A percentile compares a stretch with the other conserved stretches of the same genome.
These are phyloP conservation scores for Amaranthus hypochondriacus DNA, from an alignment of 148 eudicot species.

Conservation along the genomic window DNA sequence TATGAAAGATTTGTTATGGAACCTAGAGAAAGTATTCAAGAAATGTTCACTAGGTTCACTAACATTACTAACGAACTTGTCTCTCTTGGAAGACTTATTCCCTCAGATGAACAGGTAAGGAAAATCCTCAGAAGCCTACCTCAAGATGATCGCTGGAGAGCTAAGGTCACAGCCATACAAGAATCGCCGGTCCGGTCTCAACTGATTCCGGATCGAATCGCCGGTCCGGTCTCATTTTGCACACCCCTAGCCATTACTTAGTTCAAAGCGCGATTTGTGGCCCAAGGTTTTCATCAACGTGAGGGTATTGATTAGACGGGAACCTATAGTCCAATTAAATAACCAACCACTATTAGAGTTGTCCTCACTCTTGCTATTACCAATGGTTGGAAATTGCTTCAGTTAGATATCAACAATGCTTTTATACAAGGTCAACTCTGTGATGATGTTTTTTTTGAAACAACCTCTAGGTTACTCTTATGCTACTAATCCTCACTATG, in stretches of 20 bases:
- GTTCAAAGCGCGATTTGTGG: not conserved
- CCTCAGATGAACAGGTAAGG: too few species aligned
- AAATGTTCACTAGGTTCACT: too few species aligned
- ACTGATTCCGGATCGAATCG: too few species aligned
- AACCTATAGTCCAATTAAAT: not conserved
- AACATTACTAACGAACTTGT: too few species aligned
- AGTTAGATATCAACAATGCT: slow-evolving; percentile 1
- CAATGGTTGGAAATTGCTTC: not conserved
- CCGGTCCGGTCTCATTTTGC: too few species aligned
- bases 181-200: too few species aligned
- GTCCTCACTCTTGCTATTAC: not conserved
- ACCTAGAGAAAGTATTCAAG: too few species aligned
- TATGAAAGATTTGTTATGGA: too few species aligned
- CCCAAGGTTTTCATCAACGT: slow-evolving; percentile 2
- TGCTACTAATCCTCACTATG: not conserved
- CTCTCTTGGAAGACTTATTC: too few species aligned
- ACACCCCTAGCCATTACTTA: not conserved
- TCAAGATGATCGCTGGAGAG: too few species aligned
- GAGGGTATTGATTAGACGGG: not conserved
- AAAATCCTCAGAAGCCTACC: too few species aligned
- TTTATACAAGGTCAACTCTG: not conserved
- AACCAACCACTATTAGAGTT: not conserved
- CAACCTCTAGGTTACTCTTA: slow-evolving; percentile 1
- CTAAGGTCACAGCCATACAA: too few species aligned
- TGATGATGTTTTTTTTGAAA: not conserved